Evolutionary conservation across 108 stramenopile genomes (phyloP).

Genomic region (Skeletonema menzelii): DNA sequence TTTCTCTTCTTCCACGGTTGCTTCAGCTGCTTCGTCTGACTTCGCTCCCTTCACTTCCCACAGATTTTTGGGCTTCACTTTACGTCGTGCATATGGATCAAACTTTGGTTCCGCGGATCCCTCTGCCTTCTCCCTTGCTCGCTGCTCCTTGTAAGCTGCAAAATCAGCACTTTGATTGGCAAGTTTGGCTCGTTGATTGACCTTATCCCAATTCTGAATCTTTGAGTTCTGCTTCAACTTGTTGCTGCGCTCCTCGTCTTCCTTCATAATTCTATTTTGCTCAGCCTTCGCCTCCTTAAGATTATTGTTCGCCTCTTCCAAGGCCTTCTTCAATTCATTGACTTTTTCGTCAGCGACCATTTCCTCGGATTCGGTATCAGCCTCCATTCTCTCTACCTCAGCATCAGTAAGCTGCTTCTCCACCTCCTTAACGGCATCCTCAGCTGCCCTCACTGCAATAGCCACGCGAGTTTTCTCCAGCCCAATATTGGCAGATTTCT

Average conservation of each 20-base stretch:
- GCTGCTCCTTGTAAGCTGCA: conserved; percentile 60
- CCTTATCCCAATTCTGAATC: conserved; percentile 82
- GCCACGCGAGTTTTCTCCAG: conserved; percentile 75
- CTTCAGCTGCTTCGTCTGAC: conserved; percentile 45
- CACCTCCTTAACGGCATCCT: conserved; percentile 49
- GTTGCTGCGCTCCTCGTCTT: conserved; percentile 60
- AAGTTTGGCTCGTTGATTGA: conserved; percentile 74
- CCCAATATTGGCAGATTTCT: conserved; percentile 66
- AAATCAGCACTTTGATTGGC: conserved; percentile 76
- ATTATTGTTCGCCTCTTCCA: conserved; percentile 52
- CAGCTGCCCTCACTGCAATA: conserved; percentile 78
- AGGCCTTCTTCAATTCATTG: conserved; percentile 27
- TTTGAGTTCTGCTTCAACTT: conserved; percentile 55
- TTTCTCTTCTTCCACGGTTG: conserved; percentile 56
- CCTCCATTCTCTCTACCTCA: conserved; percentile 48
- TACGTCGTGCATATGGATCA: conserved; percentile 86
- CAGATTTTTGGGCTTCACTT: conserved; percentile 87
- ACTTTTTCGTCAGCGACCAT: conserved; percentile 39
- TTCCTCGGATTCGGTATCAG: conserved; percentile 26
- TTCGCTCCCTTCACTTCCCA: conserved; percentile 84
- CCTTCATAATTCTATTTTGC: conserved; percentile 47
- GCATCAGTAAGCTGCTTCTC: conserved; percentile 61
- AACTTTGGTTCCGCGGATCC: conserved; percentile 57
- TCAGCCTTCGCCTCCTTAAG: conserved; percentile 56
- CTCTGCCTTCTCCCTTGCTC: conserved; percentile 45